Evolutionary conservation across 768 basidiomycete species (phyloP), one percentile per base, ranked within the genome.

Genomic region (Boletus pseudo-olivaceus): DNA sequence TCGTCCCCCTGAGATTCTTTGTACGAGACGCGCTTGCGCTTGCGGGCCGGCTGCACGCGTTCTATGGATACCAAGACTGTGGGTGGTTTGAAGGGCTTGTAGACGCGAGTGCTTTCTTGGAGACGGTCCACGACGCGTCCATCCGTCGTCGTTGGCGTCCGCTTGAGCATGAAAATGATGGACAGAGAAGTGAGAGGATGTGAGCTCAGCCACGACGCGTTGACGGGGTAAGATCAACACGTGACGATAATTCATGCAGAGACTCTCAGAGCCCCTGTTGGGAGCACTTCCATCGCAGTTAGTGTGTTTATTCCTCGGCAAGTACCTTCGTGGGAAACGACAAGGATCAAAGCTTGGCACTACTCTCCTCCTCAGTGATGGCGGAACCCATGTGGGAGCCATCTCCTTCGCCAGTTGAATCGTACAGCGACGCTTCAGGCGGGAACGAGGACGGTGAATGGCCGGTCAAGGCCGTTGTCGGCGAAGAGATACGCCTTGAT

Each of bases 11-110:
- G 82, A 57, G 82, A 77, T 5, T 82, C 90, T 62, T 88, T 90
- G 77, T 96, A 96, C 0, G 88, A 91, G 23, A 93, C 84, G 12
- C 90, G 84, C 64, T 92, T 95, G 47, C 93, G 83, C 69, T 96
- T 97, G 26, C 93, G 81, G 59, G 78, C 78, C 0, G 85, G 87
- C 60, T 87, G 85, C 7, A 74, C 71, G 34, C 82, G 82, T 42
- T 82, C 79, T 20, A 77, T 61, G 11, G 74, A 63, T 38, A 62
- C 66, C 11, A 76, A 64, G 29, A 75, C 61, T 1, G 84, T 78
- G 5, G 91, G 91, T 1, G 85, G 75, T 66, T 90, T 92, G 77
- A 92, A 93, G 0, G 88, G 91, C 62, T 86, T 85, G 73, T 84
- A 86, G 29, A 92, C 72, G 45, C 88, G 83, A 15, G 72, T 76